phyloP scores from a whole-genome alignment of 1,284 basidiomycete genomes.

The Boletus sp. region DNA sequence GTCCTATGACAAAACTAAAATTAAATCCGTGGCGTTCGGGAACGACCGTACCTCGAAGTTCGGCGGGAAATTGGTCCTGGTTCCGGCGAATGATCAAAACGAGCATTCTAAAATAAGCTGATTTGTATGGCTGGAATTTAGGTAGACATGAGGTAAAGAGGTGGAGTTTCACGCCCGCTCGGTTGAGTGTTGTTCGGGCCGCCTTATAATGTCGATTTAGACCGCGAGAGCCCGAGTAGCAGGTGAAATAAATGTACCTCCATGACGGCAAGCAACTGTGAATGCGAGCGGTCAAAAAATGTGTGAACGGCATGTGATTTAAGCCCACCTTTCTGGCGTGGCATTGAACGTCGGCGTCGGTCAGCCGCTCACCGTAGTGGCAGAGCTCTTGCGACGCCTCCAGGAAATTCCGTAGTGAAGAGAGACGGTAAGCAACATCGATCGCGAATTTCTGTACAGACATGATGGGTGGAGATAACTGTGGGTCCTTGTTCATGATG shows the following conservation, averaged over 20 bases:
- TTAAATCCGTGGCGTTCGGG: not conserved
- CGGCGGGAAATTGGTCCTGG: conserved; percentile 19
- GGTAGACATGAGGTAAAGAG: conserved; percentile 35
- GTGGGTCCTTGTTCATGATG: conserved; percentile 12
- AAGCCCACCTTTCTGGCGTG: conserved; percentile 34
- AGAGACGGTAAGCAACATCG: conserved; percentile 32
- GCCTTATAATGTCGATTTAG: conserved; percentile 24
- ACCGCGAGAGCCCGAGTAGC: not conserved
- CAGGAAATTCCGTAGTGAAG: conserved; percentile 33
- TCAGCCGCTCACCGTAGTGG: conserved; percentile 18
- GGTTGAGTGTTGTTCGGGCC: conserved; percentile 34
- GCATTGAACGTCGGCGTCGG: conserved; percentile 25
- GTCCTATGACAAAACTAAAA: conserved; percentile 19
- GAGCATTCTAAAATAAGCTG: conserved; percentile 36
- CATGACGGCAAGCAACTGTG: conserved; percentile 29
- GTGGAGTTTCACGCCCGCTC: conserved; percentile 33
- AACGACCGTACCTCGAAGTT: conserved; percentile 24
- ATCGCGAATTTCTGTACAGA: conserved; percentile 31
- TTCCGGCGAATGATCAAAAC: conserved; percentile 31
- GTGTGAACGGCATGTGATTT: not conserved
- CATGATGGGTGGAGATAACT: conserved; percentile 20
- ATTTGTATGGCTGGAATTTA: conserved; percentile 31
- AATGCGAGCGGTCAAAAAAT: conserved; percentile 12
- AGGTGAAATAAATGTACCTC: conserved; percentile 26
- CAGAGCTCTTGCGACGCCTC: conserved; percentile 33